Evolutionary conservation across 805 yeast genomes (phyloP), one percentile per base, ranked within the genome.

Genomic region (Saccharomycopsis selenospora): DNA sequence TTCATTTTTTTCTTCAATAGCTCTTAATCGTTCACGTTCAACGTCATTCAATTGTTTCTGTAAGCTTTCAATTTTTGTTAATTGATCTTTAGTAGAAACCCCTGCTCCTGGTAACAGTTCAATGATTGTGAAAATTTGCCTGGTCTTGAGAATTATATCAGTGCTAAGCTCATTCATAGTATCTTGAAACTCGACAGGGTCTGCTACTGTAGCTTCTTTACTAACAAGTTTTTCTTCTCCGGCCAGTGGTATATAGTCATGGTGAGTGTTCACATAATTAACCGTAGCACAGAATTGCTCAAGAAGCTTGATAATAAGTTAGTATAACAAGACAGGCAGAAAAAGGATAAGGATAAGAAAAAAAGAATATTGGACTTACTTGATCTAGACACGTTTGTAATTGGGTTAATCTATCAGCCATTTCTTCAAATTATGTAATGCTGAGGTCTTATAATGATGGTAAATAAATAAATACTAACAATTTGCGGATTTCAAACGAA

Each of bases 31-130:
- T 48, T 76, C 73, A 20, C 64, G 60, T 57, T 89, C 93, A 1
- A 80, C 78, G 10, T 69, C 66, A 10, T 72, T 70, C 47, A 90
- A 66, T 55, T 85, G 86, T 41, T 62, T 61, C 43, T 85, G 83
- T 42, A 93, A 67, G 11, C 68, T 70, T 45, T 73, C 75, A 14
- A 91, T 85, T 51, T 74, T 73, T 24, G 67, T 65, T 61, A 89
- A 62, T 64, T 90, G 98, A 47, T 78, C 82, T 41, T 73, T 76
- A 22, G 85, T 84, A 1, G 90, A 78, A 1, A 84, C 90, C 6
- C 95, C 96, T 2, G 88, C 86, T 10, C 97, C 98, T 0, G 99
- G 99, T 40, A 91, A 68, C 2, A 95, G 79, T 60, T 86, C 95
- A 36, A 91, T 89, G 24, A 91, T 75, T 58, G 85, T 80, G 36